phyloP scores from a whole-genome alignment of 2,329 filamentous ascomycete species.

The Sclerotinia trifoliorum region DNA sequence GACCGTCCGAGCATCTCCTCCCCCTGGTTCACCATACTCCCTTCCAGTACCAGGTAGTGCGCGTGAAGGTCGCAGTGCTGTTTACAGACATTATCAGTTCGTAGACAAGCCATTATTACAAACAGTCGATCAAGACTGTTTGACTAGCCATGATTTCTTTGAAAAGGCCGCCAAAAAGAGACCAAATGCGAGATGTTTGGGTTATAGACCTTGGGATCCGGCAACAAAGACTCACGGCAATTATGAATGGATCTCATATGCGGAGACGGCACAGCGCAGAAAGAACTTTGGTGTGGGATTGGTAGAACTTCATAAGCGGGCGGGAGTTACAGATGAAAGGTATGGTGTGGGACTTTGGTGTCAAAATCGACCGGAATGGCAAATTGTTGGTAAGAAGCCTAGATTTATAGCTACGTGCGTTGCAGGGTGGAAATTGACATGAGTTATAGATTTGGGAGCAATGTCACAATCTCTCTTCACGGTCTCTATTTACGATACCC shows the following conservation, averaged over 20 bases:
- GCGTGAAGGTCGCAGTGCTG: constrained; percentile 65
- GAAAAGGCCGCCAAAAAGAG: constrained; percentile 62
- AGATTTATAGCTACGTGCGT: neutral
- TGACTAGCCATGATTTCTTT: constrained; percentile 78
- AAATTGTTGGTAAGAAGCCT: constrained; percentile 63
- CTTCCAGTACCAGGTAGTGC: constrained; percentile 74
- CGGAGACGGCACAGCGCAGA: constrained; percentile 72
- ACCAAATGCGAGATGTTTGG: constrained; percentile 72
- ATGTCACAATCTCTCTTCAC: constrained; percentile 85
- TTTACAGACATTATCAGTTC: constrained; percentile 84
- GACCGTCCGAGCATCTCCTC: constrained; percentile 33
- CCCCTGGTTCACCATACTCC: constrained; percentile 60
- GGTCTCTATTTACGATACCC: constrained; percentile 93
- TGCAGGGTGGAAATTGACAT: constrained; percentile 22
- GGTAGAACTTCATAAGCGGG: constrained; percentile 73
- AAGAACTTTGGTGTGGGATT: constrained; percentile 84
- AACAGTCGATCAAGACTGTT: constrained; percentile 67
- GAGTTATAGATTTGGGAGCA: constrained; percentile 70
- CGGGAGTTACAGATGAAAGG: constrained; percentile 64
- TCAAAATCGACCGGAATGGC: constrained; percentile 86
- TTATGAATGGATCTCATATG: constrained; percentile 83
- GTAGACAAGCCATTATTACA: constrained; percentile 68
- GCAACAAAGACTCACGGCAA: constrained; percentile 68
- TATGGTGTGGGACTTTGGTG: constrained; percentile 82
- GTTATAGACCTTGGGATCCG: constrained; percentile 76